Base-by-base conservation (phyloP, 805 yeast species). In the Candida xiaguanensis region DNA sequence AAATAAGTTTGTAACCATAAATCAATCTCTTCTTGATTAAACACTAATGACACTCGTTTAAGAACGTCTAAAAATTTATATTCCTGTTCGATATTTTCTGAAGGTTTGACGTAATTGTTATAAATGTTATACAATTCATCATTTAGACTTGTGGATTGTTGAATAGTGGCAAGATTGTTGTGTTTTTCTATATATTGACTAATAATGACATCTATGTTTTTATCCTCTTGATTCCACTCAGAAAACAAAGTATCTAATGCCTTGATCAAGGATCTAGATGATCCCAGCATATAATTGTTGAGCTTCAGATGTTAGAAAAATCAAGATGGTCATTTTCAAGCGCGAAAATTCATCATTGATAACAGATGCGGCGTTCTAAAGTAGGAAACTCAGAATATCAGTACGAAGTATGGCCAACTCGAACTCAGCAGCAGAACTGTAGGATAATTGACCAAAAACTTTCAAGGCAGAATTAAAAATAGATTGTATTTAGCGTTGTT, bases 1-100 rank as follows among this genome's bases (percentile, higher is more conserved):
- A 70, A 49, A 42, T 77, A 71, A 25, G 71, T 62, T 20, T 62
- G 58, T 34, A 76, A 62, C 85, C 86, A 82, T 28, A 63, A 53
- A 16, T 52, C 45, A 8, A 74, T 52, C 27, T 63, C 67, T 8
- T 58, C 55, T 8, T 51, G 50, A 19, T 50, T 51, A 4, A 69
- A 53, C 7, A 51, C 36, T 14, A 56, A 59, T 1, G 66, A 63
- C 38, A 59, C 52, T 11, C 72, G 45, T 22, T 52, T 52, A n/a
- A 74, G 56, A 1, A 69, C 51, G 33, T 64, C 66, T 17, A 74
- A 42, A 42, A 74, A 75, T 22, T 57, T 45, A 8, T 49, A 48
- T 44, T 74, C 76, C 31, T 58, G 57, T 5, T 51, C 41, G 6
- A 60, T 39, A 34, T 63, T 53, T 2, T 56, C 49, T 11, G 55